Evolutionary conservation across 495 filamentous ascomycete genomes (phyloP).

Genomic region (Xylaria palmicola): DNA sequence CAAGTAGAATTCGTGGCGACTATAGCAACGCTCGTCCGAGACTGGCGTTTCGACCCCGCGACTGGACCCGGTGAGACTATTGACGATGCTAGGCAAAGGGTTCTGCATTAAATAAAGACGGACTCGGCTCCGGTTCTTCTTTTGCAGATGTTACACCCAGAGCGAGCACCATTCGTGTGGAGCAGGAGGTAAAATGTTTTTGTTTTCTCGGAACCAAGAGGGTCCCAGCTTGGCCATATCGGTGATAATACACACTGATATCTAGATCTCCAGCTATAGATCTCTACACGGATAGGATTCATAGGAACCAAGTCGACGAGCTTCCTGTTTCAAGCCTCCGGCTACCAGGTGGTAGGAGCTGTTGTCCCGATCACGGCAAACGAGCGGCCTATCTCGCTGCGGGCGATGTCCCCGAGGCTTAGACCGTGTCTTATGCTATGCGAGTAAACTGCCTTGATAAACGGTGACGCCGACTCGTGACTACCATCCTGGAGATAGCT

Average conservation of each 20-base stretch:
- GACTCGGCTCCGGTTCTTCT: slow-evolving; percentile 37
- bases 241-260: not conserved
- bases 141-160: slow-evolving; percentile 42
- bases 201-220: not conserved
- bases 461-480: not conserved
- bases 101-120: slow-evolving; percentile 32
- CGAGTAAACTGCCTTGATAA: not conserved
- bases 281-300: too few species aligned
- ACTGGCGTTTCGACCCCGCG: slow-evolving; percentile 30
- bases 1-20: slow-evolving; percentile 55
- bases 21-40: slow-evolving; percentile 42
- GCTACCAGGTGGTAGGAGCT: too few species aligned
- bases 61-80: slow-evolving; percentile 28
- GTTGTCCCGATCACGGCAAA: too few species aligned
- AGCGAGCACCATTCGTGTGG: slow-evolving; percentile 30
- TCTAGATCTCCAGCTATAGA: too few species aligned
- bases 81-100: slow-evolving; percentile 29
- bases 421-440: not conserved
- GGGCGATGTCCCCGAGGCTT: slow-evolving; percentile 5
- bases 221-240: not conserved
- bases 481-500: not conserved
- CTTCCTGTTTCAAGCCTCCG: not conserved
- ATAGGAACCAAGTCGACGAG: not conserved
- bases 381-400: slow-evolving; percentile 8
- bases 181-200: not conserved